Evolutionary conservation across 768 basidiomycete genomes (phyloP), one percentile per base, ranked within the genome.

Genomic region (Neoboletus magnificus): DNA sequence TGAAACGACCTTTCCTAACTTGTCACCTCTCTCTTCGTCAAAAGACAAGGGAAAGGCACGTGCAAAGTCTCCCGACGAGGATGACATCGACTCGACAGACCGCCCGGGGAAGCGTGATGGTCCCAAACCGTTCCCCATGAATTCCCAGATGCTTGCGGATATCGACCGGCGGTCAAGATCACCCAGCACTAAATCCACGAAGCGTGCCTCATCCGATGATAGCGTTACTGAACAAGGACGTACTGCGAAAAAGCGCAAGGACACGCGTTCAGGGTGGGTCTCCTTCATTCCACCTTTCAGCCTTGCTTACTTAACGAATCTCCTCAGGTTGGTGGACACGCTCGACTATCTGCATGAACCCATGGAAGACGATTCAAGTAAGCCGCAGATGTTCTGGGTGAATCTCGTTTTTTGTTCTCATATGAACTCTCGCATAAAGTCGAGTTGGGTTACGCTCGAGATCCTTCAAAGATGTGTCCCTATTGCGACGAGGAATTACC

Each of bases 401-500:
- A 23, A 35, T 22, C 20, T 27, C 20, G 0, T 29, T 13, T 46
- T 33, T 27, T 32, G 16, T 55, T 29, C 55, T 51, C 48, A 55
- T 43, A 25, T 35, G 15, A 40, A 30, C 20, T 27, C 29, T 23
- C 25, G 44, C 50, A 25, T 56, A 50, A 56, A 87, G 84, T 85
- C 42, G 79, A 82, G 11, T 67, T 82, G 27, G 76, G 78, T 35
- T 73, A 79, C 3, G 60, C 68, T 20, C 72, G 77, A 7, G 89
- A 93, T 60, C 89, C 89, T 12, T 76, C 74, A 7, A 84, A 77
- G 1, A 71, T 92, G 3, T 93, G 91, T 64, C 90, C 91, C 0
- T 93, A 86, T 68, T 93, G 91, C 59, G 91, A 93, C 61, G 79
- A 81, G 20, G 79, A 74, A 1, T 76, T 92, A 12, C 92, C 91